These are phyloP conservation scores for Fraxinus angustifolia DNA, from an alignment of 305 asterid species.

Conservation along the genomic window DNA sequence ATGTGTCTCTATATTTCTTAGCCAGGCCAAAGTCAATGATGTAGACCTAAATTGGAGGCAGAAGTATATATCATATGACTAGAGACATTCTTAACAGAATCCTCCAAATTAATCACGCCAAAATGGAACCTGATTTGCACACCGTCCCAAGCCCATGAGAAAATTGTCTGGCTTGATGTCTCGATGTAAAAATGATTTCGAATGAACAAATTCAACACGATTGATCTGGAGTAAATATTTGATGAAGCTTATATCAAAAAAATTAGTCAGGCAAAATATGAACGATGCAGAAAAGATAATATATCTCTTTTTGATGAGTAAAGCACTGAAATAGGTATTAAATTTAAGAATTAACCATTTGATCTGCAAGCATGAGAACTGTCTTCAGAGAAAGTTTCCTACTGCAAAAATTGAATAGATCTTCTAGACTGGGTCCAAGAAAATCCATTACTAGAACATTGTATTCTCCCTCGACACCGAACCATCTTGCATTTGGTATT, in stretches of 20 bases:
- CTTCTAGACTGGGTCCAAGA: conserved; percentile 82
- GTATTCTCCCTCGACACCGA: conserved; percentile 70
- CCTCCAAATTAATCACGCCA: conserved; percentile 8
- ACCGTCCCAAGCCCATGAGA: conserved; percentile 94
- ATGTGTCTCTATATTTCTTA: conserved; percentile 78
- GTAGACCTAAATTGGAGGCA: conserved; percentile 53
- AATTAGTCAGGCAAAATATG: neutral
- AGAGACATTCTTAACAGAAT: conserved; percentile 7
- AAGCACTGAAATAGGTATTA: neutral
- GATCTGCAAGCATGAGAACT: conserved; percentile 82
- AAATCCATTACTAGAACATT: conserved; percentile 78
- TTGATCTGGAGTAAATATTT: conserved; percentile 48
- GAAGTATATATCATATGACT: neutral
- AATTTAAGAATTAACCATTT: conserved; percentile 48
- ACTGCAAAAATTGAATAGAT: conserved; percentile 71
- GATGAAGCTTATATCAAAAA: conserved; percentile 15
- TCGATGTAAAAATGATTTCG: conserved; percentile 87
- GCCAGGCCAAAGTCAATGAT: conserved; percentile 90
- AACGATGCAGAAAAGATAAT: conserved; percentile 4
- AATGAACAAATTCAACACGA: conserved; percentile 87
- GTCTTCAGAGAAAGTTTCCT: conserved; percentile 72
- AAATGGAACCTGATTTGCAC: conserved; percentile 77
- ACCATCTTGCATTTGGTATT: conserved; percentile 70
- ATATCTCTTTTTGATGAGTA: neutral
- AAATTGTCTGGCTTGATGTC: conserved; percentile 97